A percentile compares a stretch with the other conserved stretches of the same genome.
phyloP scores from a whole-genome alignment of 2,329 filamentous ascomycete species.

The Fragosphaeria purpurea region DNA sequence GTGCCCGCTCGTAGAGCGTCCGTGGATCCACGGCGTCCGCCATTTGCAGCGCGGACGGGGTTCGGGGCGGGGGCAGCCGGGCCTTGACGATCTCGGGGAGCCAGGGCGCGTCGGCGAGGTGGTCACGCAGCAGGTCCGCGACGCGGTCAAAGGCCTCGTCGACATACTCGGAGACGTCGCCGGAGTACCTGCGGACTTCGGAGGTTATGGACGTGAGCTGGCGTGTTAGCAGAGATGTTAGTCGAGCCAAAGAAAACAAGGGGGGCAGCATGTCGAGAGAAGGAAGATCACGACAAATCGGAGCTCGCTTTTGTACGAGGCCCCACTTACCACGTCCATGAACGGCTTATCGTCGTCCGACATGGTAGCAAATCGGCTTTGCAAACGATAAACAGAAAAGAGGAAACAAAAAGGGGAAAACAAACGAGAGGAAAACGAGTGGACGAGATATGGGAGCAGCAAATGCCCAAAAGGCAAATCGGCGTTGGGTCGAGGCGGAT shows the following conservation, averaged over 20 bases:
- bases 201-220: constrained; percentile 45
- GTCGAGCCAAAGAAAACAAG: neutral
- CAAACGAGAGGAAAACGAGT: constrained; percentile 1
- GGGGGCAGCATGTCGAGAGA: neutral
- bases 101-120: constrained; percentile 58
- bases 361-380: constrained; percentile 6
- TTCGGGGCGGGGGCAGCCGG: constrained; percentile 39
- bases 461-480: neutral
- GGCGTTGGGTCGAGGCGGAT: neutral
- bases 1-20: constrained; percentile 38
- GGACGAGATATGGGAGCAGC: neutral
- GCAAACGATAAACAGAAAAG: neutral
- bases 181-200: constrained; percentile 61
- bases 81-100: constrained; percentile 59
- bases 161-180: constrained; percentile 66
- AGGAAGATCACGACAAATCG: neutral
- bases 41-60: constrained; percentile 24
- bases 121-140: constrained; percentile 59
- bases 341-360: constrained; percentile 16
- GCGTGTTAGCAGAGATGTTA: neutral
- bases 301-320: neutral
- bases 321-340: constrained; percentile 13
- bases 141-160: constrained; percentile 72
- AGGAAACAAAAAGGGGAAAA: neutral
- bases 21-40: constrained; percentile 19